phyloP scores from a whole-genome alignment of 352 stramenopile genomes.

The Phytopythium helicoides region DNA sequence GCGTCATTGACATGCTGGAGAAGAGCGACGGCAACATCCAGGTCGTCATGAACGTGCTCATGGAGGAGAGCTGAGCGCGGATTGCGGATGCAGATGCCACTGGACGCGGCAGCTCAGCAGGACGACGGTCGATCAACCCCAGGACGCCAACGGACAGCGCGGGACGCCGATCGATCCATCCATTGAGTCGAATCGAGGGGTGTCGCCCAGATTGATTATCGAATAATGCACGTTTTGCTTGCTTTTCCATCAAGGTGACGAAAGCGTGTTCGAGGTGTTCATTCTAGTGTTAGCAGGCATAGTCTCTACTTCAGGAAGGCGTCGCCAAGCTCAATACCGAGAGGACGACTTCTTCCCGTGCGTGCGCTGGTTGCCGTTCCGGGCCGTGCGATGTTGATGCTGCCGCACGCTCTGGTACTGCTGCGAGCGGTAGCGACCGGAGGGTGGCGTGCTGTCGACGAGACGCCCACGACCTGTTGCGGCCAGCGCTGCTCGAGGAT shows the following conservation, averaged over 20 bases:
- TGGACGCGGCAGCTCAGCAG: too few species aligned
- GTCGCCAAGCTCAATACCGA: neutral
- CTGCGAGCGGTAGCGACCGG: neutral
- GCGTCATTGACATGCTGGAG: conserved; percentile 66
- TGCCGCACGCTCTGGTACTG: neutral
- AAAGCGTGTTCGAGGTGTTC: neutral
- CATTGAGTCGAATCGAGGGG: too few species aligned
- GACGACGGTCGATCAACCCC: too few species aligned
- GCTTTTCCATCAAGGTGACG: neutral
- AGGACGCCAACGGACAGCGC: too few species aligned
- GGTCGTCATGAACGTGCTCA: conserved; percentile 76
- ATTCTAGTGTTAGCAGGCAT: too few species aligned
- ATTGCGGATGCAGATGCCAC: too few species aligned
- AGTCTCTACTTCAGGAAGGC: too few species aligned
- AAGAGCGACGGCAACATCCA: conserved; percentile 80
- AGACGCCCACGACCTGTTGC: conserved; percentile 16
- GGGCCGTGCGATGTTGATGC: neutral
- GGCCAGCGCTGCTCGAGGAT: conserved; percentile 30
- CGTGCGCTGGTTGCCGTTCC: neutral
- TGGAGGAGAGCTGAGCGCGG: too few species aligned
- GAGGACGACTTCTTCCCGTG: neutral
- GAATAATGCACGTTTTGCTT: too few species aligned
- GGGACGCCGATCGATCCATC: too few species aligned
- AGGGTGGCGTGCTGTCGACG: conserved; percentile 1
- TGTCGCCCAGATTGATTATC: too few species aligned